A percentile compares a stretch with the other conserved stretches of the same genome.
Evolutionary conservation across 225 moss, liverwort and hornwort species (phyloP).

Genomic region (Physcomitrellopsis africana): DNA sequence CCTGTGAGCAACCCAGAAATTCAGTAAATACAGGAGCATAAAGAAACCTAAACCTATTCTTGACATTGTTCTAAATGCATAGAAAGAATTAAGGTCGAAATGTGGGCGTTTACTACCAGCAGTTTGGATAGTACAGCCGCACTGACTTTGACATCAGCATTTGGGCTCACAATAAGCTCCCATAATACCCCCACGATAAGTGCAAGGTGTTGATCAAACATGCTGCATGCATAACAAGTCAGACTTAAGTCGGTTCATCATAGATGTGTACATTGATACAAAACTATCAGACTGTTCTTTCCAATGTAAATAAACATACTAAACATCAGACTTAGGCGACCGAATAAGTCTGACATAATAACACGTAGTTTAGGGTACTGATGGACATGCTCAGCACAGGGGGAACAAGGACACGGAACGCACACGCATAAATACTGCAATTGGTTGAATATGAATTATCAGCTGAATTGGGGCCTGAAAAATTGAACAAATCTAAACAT

Average conservation of each 20-base stretch:
- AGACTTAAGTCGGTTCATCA: neutral
- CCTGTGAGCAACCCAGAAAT: constrained; percentile 34
- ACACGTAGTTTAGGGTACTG: neutral
- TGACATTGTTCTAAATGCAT: constrained; percentile 5
- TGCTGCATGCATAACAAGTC: constrained; percentile 43
- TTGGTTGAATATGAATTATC: neutral
- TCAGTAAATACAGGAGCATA: neutral
- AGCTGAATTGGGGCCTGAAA: neutral
- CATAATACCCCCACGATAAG: constrained; percentile 72
- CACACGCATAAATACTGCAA: neutral
- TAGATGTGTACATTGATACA: constrained; percentile 1
- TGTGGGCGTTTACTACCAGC: constrained; percentile 37
- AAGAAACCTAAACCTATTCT: too few species aligned
- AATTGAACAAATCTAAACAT: neutral
- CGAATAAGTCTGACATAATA: neutral
- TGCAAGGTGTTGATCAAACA: constrained; percentile 65
- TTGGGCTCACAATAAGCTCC: constrained; percentile 77
- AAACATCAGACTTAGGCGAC: neutral
- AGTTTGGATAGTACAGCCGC: constrained; percentile 69
- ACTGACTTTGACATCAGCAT: constrained; percentile 65
- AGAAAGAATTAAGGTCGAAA: neutral
- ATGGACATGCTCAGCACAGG: neutral
- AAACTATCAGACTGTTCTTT: neutral
- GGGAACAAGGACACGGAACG: constrained; percentile 8
- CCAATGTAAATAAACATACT: neutral